Evolutionary conservation across 768 basidiomycete genomes (phyloP).

Genomic region (Brasilioporus rufonigricans): DNA sequence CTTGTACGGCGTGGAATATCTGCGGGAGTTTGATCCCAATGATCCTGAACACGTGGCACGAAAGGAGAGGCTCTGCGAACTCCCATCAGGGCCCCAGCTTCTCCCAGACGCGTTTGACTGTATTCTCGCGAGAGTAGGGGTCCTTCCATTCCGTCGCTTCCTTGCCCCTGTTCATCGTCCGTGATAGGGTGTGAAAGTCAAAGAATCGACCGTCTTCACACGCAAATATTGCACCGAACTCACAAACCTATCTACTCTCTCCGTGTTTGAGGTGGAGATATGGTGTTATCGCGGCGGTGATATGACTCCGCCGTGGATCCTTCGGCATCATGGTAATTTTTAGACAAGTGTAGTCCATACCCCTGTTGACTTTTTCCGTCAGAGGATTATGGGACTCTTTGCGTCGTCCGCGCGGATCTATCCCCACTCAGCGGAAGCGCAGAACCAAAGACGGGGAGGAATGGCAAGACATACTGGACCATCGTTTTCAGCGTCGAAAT

Average conservation of each 20-base stretch:
- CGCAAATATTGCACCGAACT: slow-evolving; percentile 82
- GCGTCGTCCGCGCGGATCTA: slow-evolving; percentile 74
- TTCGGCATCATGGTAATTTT: slow-evolving; percentile 44
- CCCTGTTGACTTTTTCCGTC: slow-evolving; percentile 3
- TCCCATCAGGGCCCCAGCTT: slow-evolving; percentile 75
- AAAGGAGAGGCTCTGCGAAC: slow-evolving; percentile 64
- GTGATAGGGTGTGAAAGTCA: slow-evolving; percentile 64
- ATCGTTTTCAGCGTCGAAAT: slow-evolving; percentile 84
- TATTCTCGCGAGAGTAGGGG: slow-evolving; percentile 63
- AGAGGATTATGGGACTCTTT: slow-evolving; percentile 76
- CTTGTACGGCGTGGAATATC: slow-evolving; percentile 81
- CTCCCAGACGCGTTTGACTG: slow-evolving; percentile 83
- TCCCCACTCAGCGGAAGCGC: slow-evolving; percentile 72
- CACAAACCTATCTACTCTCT: slow-evolving; percentile 69
- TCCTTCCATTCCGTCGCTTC: slow-evolving; percentile 1
- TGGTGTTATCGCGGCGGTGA: slow-evolving; percentile 84
- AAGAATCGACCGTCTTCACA: slow-evolving; percentile 78
- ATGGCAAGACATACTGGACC: slow-evolving; percentile 76
- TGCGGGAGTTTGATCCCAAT: slow-evolving; percentile 61
- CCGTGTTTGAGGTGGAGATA: slow-evolving; percentile 80
- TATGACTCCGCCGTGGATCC: slow-evolving; percentile 70
- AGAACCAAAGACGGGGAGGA: slow-evolving; percentile 59
- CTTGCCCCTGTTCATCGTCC: slow-evolving; percentile 7
- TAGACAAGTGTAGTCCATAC: not conserved
- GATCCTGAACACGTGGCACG: slow-evolving; percentile 67